A percentile compares a stretch with the other conserved stretches of the same genome.
phyloP scores from a whole-genome alignment of 352 stramenopile species.

The Lagenidium giganteum region DNA sequence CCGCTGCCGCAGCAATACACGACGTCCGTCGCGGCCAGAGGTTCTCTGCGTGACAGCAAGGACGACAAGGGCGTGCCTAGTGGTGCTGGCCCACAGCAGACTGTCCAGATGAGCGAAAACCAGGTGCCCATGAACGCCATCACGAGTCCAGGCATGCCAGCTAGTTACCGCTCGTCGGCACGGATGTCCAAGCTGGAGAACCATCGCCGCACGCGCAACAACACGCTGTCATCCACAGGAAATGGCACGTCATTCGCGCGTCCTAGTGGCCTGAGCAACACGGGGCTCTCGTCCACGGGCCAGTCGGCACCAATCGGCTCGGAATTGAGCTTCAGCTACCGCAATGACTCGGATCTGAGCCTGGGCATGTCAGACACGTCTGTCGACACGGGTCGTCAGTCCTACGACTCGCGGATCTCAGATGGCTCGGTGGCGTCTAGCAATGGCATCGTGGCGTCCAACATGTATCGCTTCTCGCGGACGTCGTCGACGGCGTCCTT shows the following conservation, averaged over 20 bases:
- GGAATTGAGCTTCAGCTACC: slow-evolving; percentile 4
- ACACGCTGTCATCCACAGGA: too few relatives aligned
- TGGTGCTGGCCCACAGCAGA: slow-evolving; percentile 10
- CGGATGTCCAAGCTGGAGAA: slow-evolving; percentile 9
- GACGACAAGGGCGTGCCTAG: too few relatives aligned
- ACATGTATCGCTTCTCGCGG: slow-evolving; percentile 33
- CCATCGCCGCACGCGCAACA: slow-evolving; percentile 5
- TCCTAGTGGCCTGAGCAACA: too few relatives aligned
- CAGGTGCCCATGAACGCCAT: slow-evolving; percentile 5
- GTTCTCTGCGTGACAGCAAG: too few relatives aligned
- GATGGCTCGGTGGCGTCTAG: not conserved
- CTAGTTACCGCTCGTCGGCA: slow-evolving; percentile 12
- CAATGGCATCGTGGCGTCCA: slow-evolving; percentile 3
- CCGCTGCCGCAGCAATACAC: slow-evolving; percentile 4
- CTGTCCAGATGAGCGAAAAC: too few relatives aligned
- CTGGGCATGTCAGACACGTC: not conserved
- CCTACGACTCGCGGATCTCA: slow-evolving; percentile 13
- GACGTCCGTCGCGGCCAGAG: too few relatives aligned
- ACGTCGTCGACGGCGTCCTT: slow-evolving; percentile 30
- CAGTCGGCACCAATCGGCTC: not conserved
- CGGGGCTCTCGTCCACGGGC: too few relatives aligned
- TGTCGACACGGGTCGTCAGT: slow-evolving; percentile 1
- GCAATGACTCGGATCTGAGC: not conserved
- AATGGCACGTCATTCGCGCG: too few relatives aligned
- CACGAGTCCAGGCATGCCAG: slow-evolving; percentile 13